A percentile compares a stretch with the other conserved stretches of the same genome.
Conservation (phyloP, 371 early-diverging fungal genomes). For the Conidiobolus incongruus region DNA sequence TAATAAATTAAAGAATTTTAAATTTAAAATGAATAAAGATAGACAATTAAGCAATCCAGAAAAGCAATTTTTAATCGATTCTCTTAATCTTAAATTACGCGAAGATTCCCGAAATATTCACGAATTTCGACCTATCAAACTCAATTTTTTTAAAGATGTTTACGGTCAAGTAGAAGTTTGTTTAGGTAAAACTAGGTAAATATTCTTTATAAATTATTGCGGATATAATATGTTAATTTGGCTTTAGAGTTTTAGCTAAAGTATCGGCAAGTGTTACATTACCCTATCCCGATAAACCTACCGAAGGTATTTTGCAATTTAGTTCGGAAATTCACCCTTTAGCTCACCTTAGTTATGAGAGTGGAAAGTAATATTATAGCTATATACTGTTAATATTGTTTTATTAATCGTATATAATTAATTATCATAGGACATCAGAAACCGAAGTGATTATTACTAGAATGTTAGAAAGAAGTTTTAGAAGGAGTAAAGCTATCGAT, state of each 20-base stretch:
- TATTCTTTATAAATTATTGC: too few relatives aligned
- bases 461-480: slow-evolving; percentile 68
- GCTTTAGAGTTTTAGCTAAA: slow-evolving; percentile 46
- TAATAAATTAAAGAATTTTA: too few relatives aligned
- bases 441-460: slow-evolving; percentile 66
- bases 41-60: not conserved
- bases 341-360: slow-evolving; percentile 53
- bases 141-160: not conserved
- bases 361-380: slow-evolving; percentile 19
- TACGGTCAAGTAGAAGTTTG: not conserved
- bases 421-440: slow-evolving; percentile 26
- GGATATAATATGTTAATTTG: not conserved
- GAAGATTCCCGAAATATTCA: not conserved
- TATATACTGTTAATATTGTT: not conserved
- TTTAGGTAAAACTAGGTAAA: not conserved
- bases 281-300: slow-evolving; percentile 50
- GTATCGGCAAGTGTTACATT: slow-evolving; percentile 73
- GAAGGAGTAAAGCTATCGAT: slow-evolving; percentile 69
- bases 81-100: not conserved
- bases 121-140: not conserved
- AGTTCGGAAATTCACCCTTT: slow-evolving; percentile 70
- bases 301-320: slow-evolving; percentile 65
- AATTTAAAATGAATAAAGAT: not conserved
- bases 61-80: not conserved
- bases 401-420: not conserved